Evolutionary conservation across 495 filamentous ascomycete species (phyloP).

Genomic region (Penicillium dipodomyicola): DNA sequence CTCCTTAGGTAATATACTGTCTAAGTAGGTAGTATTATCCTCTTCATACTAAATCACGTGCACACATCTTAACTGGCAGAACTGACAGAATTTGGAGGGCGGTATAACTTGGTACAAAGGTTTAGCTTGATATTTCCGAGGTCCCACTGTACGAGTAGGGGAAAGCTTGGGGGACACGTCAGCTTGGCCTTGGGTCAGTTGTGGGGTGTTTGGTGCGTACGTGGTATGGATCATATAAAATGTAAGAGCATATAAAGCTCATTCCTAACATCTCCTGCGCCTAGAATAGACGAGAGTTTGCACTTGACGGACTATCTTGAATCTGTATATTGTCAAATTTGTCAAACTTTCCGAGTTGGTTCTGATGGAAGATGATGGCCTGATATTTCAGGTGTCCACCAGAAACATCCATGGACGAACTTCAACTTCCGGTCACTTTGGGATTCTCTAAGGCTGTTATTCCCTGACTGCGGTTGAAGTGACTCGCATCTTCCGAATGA

Average conservation of each 20-base stretch:
- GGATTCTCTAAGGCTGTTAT: background rate
- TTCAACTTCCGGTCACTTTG: background rate
- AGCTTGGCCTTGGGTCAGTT: background rate
- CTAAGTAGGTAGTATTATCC: too few relatives aligned
- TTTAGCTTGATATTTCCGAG: too few relatives aligned
- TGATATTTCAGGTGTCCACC: background rate
- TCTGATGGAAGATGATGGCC: background rate
- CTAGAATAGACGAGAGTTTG: background rate
- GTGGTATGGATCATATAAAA: background rate
- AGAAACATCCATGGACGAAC: background rate
- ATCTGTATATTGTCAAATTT: background rate
- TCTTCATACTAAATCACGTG: too few relatives aligned
- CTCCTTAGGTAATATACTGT: too few relatives aligned
- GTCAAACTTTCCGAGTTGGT: background rate
- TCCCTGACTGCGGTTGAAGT: background rate
- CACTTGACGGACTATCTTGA: background rate
- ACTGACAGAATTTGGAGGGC: too few relatives aligned
- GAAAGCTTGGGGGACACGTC: conserved; percentile 9
- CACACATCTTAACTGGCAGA: too few relatives aligned
- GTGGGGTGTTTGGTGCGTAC: background rate
- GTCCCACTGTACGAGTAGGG: background rate
- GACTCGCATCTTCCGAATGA: background rate
- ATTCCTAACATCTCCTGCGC: background rate
- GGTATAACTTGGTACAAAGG: too few relatives aligned
- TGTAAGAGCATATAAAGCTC: background rate